Evolutionary conservation across 2,329 filamentous ascomycete species (phyloP), one percentile per base, ranked within the genome.

Genomic region (Onygenales sp.): DNA sequence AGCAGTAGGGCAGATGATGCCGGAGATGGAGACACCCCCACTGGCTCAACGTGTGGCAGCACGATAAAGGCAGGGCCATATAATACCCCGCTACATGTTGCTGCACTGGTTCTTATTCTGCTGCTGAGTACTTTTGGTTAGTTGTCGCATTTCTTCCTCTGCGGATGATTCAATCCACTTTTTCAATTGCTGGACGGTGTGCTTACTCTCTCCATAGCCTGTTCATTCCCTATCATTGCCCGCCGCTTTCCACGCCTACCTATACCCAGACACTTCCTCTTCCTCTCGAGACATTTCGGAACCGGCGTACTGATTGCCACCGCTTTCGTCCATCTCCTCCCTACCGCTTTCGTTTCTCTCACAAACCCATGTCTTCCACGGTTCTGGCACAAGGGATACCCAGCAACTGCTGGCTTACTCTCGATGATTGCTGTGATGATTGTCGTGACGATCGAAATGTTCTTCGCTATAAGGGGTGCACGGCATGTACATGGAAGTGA

Each of bases 371-470:
- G 82, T 69, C 81, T 95, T 0, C 87, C 89, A 7, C 75, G 79
- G 54, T 86, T 90, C 65, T 95, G 91, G 80, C 92, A 81, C 66
- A 65, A 85, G 58, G 80, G 81, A n/a, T 95, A 93, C 67, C 81
- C 78, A 46, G 87, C 88, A 5, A 84, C 94, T 66, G 83, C 89
- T 0, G 89, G 90, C 2, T 77, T 93, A 47, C 81, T 95, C 46
- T 86, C 88, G 53, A 92, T 95, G 87, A 69, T 84, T 8, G 84
- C 87, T 9, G 87, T 89, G n/a, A 77, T 95, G 55, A 74, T 87
- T 3, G 90, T 96, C 2, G 88, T 95, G 6, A 81, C 83, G 2
- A 79, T 96, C 51, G 92, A 97, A 69, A 95, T 93, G 72, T 89
- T 90, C 67, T 84, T 97, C 60, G 90, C 89, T 0, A 86, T 85